Percentiles rank a stretch among this genome's conserved stretches.
Conservation (phyloP, 441 rosid species). For the Brassica hybrid region DNA sequence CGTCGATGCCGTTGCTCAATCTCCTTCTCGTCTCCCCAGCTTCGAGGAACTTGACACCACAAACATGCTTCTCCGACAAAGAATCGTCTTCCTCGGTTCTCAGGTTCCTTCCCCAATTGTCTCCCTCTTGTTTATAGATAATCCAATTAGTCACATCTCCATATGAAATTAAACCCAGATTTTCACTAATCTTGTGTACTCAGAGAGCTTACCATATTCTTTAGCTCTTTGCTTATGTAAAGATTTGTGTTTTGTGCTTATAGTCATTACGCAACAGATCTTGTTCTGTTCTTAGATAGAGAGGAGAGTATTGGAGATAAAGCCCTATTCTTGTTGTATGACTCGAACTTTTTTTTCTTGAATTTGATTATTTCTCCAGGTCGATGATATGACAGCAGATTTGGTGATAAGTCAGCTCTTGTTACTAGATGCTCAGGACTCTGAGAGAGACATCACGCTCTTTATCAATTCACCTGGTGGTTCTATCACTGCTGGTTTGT, state of each 20-base stretch:
- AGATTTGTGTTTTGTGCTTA: neutral
- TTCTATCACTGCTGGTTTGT: constrained; percentile 84
- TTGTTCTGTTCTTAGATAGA: neutral
- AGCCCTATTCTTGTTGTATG: neutral
- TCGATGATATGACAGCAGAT: constrained; percentile 88
- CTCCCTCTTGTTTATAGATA: neutral
- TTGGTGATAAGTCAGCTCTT: constrained; percentile 86
- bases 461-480: constrained; percentile 97
- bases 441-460: constrained; percentile 72
- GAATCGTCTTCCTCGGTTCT: constrained; percentile 83
- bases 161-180: neutral
- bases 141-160: neutral
- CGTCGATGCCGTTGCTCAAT: constrained; percentile 42
- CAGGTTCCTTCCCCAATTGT: constrained; percentile 50
- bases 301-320: neutral
- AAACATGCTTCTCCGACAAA: constrained; percentile 91
- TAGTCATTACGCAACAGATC: neutral
- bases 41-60: constrained; percentile 88
- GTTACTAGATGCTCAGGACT: constrained; percentile 84
- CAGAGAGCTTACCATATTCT: neutral
- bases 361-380: constrained; percentile 50
- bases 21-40: constrained; percentile 66
- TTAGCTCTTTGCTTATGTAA: neutral
- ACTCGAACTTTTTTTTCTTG: neutral
- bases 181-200: neutral